phyloP scores from a whole-genome alignment of 1,284 basidiomycete species.

The Ganoderma boninense region DNA sequence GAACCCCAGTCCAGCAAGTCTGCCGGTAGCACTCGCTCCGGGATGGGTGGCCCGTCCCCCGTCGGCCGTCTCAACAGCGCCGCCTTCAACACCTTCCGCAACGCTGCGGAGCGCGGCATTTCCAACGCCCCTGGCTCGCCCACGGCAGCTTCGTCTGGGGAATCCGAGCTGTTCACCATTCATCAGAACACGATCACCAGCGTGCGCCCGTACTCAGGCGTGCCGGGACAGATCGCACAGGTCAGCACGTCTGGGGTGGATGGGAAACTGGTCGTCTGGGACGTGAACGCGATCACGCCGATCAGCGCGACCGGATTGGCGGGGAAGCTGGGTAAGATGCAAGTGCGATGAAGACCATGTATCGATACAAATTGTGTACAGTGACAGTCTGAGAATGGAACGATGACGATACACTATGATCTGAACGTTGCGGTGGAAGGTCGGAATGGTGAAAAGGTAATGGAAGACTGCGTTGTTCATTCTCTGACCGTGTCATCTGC shows the following conservation, averaged over 20 bases:
- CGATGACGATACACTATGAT: constrained; percentile 9
- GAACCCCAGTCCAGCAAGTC: constrained; percentile 69
- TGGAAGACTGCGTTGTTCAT: constrained; percentile 4
- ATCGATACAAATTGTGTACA: constrained; percentile 32
- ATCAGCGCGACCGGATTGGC: constrained; percentile 35
- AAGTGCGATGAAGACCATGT: constrained; percentile 47
- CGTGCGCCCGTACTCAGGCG: constrained; percentile 79
- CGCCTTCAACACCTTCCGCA: constrained; percentile 95
- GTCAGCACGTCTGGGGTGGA: constrained; percentile 97
- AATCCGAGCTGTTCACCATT: constrained; percentile 86
- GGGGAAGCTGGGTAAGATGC: constrained; percentile 56
- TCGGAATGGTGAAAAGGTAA: not conserved
- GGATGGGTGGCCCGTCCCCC: constrained; percentile 51
- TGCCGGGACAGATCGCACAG: constrained; percentile 66
- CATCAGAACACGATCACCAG: constrained; percentile 99
- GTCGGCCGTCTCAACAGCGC: constrained; percentile 92
- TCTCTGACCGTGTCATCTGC: constrained; percentile 44
- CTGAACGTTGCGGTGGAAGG: not conserved
- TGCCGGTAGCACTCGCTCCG: constrained; percentile 46
- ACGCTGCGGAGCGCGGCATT: constrained; percentile 91
- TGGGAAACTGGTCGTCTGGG: constrained; percentile 94
- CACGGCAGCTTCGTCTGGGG: constrained; percentile 48
- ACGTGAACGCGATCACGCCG: constrained; percentile 63
- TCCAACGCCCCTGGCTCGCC: constrained; percentile 52
- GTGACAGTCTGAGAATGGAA: not conserved